These are phyloP conservation scores for Chlamydomonas sp. DNA, from an alignment of 139 green algal genomes.

Conservation along the genomic window DNA sequence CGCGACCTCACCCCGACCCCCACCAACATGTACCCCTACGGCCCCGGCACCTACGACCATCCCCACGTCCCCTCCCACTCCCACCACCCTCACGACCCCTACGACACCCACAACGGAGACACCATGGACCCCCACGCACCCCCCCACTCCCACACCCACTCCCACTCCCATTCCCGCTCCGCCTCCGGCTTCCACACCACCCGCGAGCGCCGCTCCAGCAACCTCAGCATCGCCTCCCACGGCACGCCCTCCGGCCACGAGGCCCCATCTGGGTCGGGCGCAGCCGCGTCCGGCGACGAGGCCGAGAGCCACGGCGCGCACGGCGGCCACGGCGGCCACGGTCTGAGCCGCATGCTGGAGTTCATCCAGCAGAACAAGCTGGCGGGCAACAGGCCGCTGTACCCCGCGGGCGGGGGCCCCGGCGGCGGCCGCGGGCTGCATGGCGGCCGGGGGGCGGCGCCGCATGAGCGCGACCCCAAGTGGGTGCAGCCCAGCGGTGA, in stretches of 20 bases:
- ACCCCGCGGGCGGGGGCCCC: not conserved
- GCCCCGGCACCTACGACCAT: not conserved
- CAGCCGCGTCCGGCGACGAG: not conserved
- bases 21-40: not conserved
- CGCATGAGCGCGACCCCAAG: slow-evolving; percentile 47
- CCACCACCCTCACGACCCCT: not conserved
- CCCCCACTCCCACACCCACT: not conserved
- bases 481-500: slow-evolving; percentile 77
- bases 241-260: not conserved
- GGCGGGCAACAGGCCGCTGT: slow-evolving; percentile 34
- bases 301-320: not conserved
- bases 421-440: not conserved
- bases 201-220: slow-evolving; percentile 19
- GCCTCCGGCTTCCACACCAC: not conserved
- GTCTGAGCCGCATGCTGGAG: slow-evolving; percentile 41
- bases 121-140: not conserved
- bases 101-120: not conserved
- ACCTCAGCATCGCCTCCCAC: slow-evolving; percentile 11
- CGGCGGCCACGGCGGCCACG: not conserved
- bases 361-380: slow-evolving; percentile 66
- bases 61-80: too few species aligned
- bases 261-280: not conserved
- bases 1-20: not conserved
- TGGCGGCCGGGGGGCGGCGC: not conserved
- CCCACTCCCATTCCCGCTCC: too few species aligned